Conservation (phyloP, 2,329 filamentous ascomycete genomes). For the Aspergillus amoenus region DNA sequence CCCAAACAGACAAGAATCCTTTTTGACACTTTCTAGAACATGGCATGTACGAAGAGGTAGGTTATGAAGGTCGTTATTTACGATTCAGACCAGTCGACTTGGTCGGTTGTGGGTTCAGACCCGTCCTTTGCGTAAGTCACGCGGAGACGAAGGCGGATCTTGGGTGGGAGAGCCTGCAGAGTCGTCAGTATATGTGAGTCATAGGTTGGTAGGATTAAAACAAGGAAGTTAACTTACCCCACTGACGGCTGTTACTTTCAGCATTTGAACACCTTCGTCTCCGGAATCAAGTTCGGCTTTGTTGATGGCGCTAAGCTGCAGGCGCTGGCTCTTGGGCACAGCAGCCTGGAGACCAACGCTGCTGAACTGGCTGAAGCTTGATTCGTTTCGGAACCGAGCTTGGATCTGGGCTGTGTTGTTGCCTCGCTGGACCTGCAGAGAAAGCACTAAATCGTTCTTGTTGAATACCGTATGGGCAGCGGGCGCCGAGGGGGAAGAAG, state of each 20-base stretch:
- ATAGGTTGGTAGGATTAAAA: not conserved
- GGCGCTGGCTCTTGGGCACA: constrained; percentile 92
- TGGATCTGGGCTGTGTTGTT: constrained; percentile 76
- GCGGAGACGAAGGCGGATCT: constrained; percentile 78
- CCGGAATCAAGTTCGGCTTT: constrained; percentile 72
- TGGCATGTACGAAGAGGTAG: not conserved
- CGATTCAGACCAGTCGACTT: constrained; percentile 95
- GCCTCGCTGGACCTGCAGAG: constrained; percentile 80
- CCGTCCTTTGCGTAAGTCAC: constrained; percentile 74
- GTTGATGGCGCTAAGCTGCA: constrained; percentile 89
- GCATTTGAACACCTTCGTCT: constrained; percentile 82
- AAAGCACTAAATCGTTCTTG: constrained; percentile 79
- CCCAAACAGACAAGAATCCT: constrained; percentile 1
- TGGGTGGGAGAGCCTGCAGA: constrained; percentile 64
- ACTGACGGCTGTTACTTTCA: constrained; percentile 81
- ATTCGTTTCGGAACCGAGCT: constrained; percentile 79
- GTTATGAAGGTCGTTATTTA: constrained; percentile 13
- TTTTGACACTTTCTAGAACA: constrained; percentile 4
- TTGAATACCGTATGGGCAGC: constrained; percentile 72
- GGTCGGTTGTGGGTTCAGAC: constrained; percentile 73
- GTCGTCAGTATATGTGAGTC: constrained; percentile 25
- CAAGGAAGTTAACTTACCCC: constrained; percentile 68
- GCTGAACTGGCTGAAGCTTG: constrained; percentile 63
- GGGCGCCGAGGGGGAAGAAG: constrained; percentile 42
- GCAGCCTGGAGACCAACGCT: constrained; percentile 87